Conservation (phyloP, 2,329 filamentous ascomycete genomes). For the Ceratocystis huliohia region DNA sequence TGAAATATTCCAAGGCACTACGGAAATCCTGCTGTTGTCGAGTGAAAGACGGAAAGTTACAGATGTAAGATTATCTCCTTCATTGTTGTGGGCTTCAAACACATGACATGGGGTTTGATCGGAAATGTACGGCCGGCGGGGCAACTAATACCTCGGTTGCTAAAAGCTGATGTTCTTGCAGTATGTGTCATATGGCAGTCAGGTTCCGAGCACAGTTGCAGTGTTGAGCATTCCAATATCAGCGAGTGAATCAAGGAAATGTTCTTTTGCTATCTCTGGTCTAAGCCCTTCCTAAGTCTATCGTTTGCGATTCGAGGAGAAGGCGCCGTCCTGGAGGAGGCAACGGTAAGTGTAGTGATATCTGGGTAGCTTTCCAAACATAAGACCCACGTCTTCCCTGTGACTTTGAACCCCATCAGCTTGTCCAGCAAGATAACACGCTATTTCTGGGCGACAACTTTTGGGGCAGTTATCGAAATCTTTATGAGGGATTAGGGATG, state of each 20-base stretch:
- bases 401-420: slow-evolving; percentile 31
- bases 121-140: slow-evolving; percentile 37
- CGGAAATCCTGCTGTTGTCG: too few species aligned
- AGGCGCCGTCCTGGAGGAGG: too few species aligned
- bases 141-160: slow-evolving; percentile 32
- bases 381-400: slow-evolving; percentile 32
- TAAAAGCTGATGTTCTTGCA: slow-evolving; percentile 40
- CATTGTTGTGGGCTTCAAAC: slow-evolving; percentile 25
- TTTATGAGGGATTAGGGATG: slow-evolving; percentile 23
- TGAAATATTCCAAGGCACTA: too few species aligned
- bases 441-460: slow-evolving; percentile 18
- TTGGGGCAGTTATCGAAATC: slow-evolving; percentile 25
- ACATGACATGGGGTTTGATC: slow-evolving; percentile 26
- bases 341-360: too few species aligned
- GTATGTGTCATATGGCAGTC: slow-evolving; percentile 29
- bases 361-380: slow-evolving; percentile 35
- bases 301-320: too few species aligned
- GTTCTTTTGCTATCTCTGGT: slow-evolving; percentile 33
- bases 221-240: slow-evolving; percentile 32
- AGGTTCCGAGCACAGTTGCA: slow-evolving; percentile 34
- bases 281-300: slow-evolving; percentile 36
- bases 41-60: slow-evolving; percentile 43
- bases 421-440: slow-evolving; percentile 32
- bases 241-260: slow-evolving; percentile 35
- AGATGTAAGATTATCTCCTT: slow-evolving; percentile 36